These are phyloP conservation scores for Verbascum thapsus DNA, from an alignment of 257 asterid genomes.

Conservation along the genomic window DNA sequence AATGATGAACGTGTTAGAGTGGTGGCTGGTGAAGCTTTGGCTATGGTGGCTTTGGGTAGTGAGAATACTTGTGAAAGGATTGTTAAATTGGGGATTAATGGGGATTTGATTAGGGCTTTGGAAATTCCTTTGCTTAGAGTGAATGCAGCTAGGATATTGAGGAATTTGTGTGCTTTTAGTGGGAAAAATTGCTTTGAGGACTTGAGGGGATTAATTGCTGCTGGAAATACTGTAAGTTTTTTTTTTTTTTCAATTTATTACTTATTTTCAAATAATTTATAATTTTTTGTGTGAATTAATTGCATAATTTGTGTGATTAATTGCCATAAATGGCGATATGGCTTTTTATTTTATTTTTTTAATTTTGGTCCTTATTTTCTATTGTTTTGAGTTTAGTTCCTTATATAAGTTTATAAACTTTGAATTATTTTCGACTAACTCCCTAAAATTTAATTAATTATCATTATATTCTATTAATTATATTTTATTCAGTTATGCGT, in stretches of 20 bases:
- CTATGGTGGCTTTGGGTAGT: slow-evolving; percentile 77
- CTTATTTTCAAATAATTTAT: no score
- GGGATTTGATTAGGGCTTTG: slow-evolving; percentile 54
- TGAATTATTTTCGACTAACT: no score
- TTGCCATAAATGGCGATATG: no score
- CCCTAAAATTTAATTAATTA: no score
- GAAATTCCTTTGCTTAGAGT: slow-evolving; percentile 55
- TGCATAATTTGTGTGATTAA: no score
- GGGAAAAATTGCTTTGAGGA: slow-evolving; percentile 55
- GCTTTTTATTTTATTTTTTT: no score
- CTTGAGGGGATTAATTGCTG: slow-evolving; percentile 49
- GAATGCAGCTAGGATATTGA: slow-evolving; percentile 66
- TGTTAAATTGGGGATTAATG: slow-evolving; percentile 46
- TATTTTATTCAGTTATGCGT: no score
- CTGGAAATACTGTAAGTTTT: slow-evolving; percentile 71
- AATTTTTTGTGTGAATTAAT: no score
- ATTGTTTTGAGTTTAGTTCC: no score
- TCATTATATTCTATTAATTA: no score
- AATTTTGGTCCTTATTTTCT: no score
- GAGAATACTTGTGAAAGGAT: slow-evolving; percentile 49
- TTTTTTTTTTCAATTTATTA: neutral
- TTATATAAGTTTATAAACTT: no score
- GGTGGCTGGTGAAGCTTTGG: slow-evolving; percentile 84
- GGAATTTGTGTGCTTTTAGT: slow-evolving; percentile 72
- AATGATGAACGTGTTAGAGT: slow-evolving; percentile 46